Base-by-base conservation (phyloP, 306 rosid genomes). In the Pachyrhizus erosus region DNA sequence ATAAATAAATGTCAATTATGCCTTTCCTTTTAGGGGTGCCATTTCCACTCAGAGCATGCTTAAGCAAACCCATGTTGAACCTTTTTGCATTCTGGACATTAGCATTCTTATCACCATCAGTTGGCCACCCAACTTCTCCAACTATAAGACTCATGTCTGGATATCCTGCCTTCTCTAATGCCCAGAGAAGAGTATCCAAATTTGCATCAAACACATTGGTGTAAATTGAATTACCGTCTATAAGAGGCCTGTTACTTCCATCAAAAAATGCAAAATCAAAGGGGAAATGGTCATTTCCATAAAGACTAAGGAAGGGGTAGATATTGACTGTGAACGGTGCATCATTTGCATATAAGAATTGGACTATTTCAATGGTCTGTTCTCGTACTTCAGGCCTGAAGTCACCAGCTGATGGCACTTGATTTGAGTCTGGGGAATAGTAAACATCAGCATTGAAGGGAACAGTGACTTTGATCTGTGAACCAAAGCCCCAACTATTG, bases 361-460 rank as follows among this genome's bases (percentile, higher is more conserved):
- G 88, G 84, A 92, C 77, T 72, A 96, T 90, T 81, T 91, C 85
- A 23, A 92, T 69, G 10, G 92, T 77, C 20, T 69, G 55, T 83
- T 93, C 97, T 71, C 88, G 76, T 15, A 93, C 70, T 49, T 91
- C 94, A 5, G 98, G 91, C 33, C 97, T 83, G 86, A 96, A 96
- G 69, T 93, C 96, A 2, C 99, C 99, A 0, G 98, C 95, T 15
- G 99, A 92, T 46, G 99, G 99, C 23, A 91, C 93, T 14, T 86
- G 94, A 84, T 96, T 86, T 45, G 94, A 85, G 29, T 85, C 96
- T 1, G 98, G 98, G 40, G 99, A 93, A 84, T 74, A 84, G 83
- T 96, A 96, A 62, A 90, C 80, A 86, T 96, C 99, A 7, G 99
- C 96, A 81, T 96, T 96, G 91, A 96, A 91, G n/a, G 99, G 98